phyloP scores from a whole-genome alignment of 1,284 basidiomycete species.

The Ustilago shanxiensis region DNA sequence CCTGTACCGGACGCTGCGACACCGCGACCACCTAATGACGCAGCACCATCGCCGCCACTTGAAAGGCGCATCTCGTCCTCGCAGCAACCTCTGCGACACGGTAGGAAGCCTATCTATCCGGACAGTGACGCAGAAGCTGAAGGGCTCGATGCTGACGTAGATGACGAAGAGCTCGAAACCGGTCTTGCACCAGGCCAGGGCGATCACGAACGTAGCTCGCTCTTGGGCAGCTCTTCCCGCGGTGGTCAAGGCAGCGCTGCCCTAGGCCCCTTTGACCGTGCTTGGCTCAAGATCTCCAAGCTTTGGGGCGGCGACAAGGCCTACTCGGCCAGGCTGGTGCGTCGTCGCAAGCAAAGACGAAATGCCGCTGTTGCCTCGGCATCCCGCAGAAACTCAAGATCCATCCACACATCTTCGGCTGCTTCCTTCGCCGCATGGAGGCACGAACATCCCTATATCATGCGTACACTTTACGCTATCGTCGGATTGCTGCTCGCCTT shows the following conservation, averaged over 20 bases:
- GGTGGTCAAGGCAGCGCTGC: conserved; percentile 13
- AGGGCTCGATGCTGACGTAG: conserved; percentile 53
- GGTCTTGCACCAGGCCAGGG: conserved; percentile 32
- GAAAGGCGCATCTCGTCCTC: conserved; percentile 41
- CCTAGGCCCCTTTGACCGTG: conserved; percentile 31
- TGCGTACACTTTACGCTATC: conserved; percentile 40
- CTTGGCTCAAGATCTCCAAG: conserved; percentile 45
- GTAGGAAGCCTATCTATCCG: conserved; percentile 55
- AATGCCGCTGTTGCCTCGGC: conserved; percentile 18
- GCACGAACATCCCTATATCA: conserved; percentile 39
- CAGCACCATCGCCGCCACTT: conserved; percentile 24
- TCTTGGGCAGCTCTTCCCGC: conserved; percentile 27
- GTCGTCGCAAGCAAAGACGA: conserved; percentile 43
- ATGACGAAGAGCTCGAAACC: conserved; percentile 54
- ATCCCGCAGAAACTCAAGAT: conserved; percentile 38
- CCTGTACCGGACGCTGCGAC: conserved; percentile 5
- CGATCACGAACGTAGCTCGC: conserved; percentile 44
- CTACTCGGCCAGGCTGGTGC: conserved; percentile 28
- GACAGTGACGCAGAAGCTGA: conserved; percentile 55
- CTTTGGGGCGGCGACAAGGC: conserved; percentile 52
- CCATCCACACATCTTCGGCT: conserved; percentile 31
- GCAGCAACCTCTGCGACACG: conserved; percentile 48
- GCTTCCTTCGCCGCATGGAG: conserved; percentile 48
- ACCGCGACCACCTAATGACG: conserved; percentile 18
- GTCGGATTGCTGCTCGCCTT: conserved; percentile 43